Conservation (phyloP, 306 rosid genomes). For the Lablab purpureus region DNA sequence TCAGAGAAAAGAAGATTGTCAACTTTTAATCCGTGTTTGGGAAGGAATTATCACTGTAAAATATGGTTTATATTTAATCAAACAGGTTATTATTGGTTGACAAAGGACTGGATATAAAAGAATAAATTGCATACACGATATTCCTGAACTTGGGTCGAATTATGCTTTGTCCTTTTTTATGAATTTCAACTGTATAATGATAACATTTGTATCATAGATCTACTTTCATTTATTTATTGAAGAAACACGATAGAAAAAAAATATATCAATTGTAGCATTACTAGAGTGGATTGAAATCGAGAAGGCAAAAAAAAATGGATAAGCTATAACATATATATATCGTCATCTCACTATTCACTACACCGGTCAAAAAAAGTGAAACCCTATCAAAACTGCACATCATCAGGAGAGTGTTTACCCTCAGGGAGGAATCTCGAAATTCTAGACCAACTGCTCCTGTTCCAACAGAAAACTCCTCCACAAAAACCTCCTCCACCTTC, state of each 20-base stretch:
- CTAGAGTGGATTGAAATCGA: no score
- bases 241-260: not conserved
- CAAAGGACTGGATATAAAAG: not conserved
- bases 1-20: conserved; percentile 63
- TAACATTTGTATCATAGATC: not conserved
- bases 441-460: no score
- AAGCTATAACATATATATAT: no score
- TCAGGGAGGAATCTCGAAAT: no score
- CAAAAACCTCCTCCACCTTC: no score
- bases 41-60: not conserved
- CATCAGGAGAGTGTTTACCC: no score
- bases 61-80: not conserved
- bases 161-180: not conserved
- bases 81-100: not conserved
- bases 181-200: not conserved
- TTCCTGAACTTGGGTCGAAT: not conserved
- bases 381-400: no score
- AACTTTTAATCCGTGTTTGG: conserved; percentile 48
- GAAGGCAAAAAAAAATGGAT: no score
- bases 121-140: not conserved
- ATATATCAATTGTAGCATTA: not conserved
- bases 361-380: no score
- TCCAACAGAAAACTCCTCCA: no score
- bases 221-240: not conserved
- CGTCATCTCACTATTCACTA: no score